phyloP scores from a whole-genome alignment of 2,329 filamentous ascomycete species.

The Monosporascus sp. region DNA sequence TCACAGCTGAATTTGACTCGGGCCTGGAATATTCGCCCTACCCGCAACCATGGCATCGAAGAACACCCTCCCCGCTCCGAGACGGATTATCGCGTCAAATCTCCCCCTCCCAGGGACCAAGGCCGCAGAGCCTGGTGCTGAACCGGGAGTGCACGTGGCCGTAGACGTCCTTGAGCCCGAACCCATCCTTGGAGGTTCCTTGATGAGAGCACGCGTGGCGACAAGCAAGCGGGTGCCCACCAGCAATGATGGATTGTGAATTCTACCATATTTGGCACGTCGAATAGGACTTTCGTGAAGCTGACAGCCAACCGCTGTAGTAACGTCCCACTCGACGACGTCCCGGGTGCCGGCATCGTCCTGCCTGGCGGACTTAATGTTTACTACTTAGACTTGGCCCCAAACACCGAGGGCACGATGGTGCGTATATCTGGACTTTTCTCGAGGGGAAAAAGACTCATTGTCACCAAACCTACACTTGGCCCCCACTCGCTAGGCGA shows the following conservation, averaged over 20 bases:
- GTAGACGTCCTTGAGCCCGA: conserved; percentile 17
- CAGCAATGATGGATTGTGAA: conserved; percentile 23
- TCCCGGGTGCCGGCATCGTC: conserved; percentile 26
- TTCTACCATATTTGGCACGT: conserved; percentile 2
- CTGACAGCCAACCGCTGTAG: conserved; percentile 6
- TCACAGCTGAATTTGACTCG: too few species aligned
- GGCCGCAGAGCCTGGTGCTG: conserved; percentile 8
- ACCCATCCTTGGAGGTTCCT: conserved; percentile 12
- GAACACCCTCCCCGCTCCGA: conserved; percentile 11
- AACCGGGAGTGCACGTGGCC: conserved; percentile 22
- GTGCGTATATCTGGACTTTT: conserved; percentile 7
- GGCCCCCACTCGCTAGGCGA: too few species aligned
- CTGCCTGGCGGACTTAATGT: conserved; percentile 26
- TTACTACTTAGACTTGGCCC: conserved; percentile 25
- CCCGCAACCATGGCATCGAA: not conserved
- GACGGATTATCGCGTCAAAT: conserved; percentile 22
- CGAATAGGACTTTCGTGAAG: not conserved
- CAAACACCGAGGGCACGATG: conserved; percentile 22
- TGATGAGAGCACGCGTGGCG: conserved; percentile 16
- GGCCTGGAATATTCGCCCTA: not conserved
- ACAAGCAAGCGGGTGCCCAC: conserved; percentile 19
- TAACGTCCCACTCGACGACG: conserved; percentile 18
- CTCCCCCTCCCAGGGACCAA: conserved; percentile 11
- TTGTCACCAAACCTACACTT: too few species aligned
- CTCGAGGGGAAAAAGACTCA: not conserved